Conservation (phyloP, 2,329 filamentous ascomycete species). For the Botrytis galanthina region DNA sequence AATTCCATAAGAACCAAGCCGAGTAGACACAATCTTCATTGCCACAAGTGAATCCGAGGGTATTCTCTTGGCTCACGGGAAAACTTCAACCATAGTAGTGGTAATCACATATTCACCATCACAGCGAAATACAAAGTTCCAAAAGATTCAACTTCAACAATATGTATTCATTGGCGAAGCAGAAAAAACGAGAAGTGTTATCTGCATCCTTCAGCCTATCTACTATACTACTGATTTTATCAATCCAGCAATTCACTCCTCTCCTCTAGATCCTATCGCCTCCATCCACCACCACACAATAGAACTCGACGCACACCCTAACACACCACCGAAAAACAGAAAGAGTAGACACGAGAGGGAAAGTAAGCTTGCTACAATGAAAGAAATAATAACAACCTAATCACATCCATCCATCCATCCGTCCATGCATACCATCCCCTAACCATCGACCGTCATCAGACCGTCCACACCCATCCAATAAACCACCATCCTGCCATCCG, state of each 20-base stretch:
- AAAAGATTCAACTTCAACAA: slow-evolving; percentile 8
- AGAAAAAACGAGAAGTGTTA: slow-evolving; percentile 1
- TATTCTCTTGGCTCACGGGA: neutral
- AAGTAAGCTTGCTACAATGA: slow-evolving; percentile 19
- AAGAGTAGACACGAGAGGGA: slow-evolving; percentile 11
- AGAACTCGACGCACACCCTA: neutral
- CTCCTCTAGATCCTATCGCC: neutral
- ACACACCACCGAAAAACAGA: neutral
- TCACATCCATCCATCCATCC: slow-evolving; percentile 1
- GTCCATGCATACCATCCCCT: neutral
- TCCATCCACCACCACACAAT: neutral
- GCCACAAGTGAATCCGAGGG: neutral
- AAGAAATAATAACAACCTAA: slow-evolving; percentile 17
- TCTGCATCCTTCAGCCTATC: slow-evolving; percentile 6
- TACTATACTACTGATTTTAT: slow-evolving; percentile 2
- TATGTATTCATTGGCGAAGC: slow-evolving; percentile 3
- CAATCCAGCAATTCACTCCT: slow-evolving; percentile 11
- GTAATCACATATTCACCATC: neutral
- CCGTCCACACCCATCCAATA: slow-evolving; percentile 4
- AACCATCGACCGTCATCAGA: slow-evolving; percentile 6
- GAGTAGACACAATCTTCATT: neutral
- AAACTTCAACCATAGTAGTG: neutral
- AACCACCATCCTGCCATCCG: slow-evolving; percentile 3
- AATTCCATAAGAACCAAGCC: neutral
- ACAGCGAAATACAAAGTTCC: neutral